Evolutionary conservation across 2,329 filamentous ascomycete species (phyloP), one percentile per base, ranked within the genome.

Genomic region (Cordyceps fumosorosea): DNA sequence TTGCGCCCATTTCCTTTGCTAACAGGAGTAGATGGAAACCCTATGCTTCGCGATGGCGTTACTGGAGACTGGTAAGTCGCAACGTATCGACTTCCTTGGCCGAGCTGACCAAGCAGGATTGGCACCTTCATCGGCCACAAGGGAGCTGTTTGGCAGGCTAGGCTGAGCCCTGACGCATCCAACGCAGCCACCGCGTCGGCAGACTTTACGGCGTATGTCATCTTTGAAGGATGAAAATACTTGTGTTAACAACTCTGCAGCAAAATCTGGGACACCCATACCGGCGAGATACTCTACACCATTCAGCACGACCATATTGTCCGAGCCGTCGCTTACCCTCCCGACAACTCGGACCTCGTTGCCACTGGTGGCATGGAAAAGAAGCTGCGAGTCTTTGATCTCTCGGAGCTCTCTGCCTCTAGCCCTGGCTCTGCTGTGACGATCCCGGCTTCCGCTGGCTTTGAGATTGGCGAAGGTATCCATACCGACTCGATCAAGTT

Each of bases 41-140:
- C 95, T 56, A 98, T 98, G 93, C 89, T 99, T 69, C 90, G 95
- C 67, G 91, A 98, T 78, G 95, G 95, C 65, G 84, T 96, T 65
- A 99, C 93, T 54, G 95, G 95, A 63, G 93, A 97, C 75, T 97
- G 93, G 90, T 90, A 79, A 64, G 80, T 67, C 54, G 45, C 62
- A 24, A 24, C 7, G 37, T 14, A 60, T 40, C 42, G 40, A 53
- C 16, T 54, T 37, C 54, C 64, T 68, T 57, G 66, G 69, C 42
- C 3, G 66, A 69, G 47, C 53, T 65, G 65, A 90, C 87, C 88
- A 56, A 84, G 88, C 73, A 96, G 91, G 90, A 98, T 98, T 69
- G 95, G 95, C 55, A 98, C 95, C 44, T 98, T 98, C 73, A 89
- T 99, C 70, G 95, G 95, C 47, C 95, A 99, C 80, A 98, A 99